phyloP scores from a whole-genome alignment of 495 filamentous ascomycete species.

The Neurospora sp. region DNA sequence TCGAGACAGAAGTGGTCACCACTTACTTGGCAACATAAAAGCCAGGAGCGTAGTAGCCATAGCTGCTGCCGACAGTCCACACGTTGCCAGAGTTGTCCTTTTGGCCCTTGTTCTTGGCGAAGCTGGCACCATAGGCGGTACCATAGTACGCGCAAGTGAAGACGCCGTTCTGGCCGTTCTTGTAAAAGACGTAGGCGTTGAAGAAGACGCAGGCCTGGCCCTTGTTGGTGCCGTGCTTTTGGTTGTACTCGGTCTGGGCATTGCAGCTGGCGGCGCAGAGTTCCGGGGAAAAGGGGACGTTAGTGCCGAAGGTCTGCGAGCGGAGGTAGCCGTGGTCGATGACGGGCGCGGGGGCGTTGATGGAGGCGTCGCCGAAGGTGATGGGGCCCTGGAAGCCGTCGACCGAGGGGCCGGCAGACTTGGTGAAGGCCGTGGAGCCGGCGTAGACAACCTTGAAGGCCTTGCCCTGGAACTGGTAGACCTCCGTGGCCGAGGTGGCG shows the following conservation, averaged over 20 bases:
- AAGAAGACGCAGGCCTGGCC: slow-evolving; percentile 37
- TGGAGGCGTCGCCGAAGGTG: slow-evolving; percentile 27
- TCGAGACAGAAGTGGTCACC: not conserved
- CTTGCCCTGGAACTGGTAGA: slow-evolving; percentile 25
- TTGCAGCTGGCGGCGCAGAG: slow-evolving; percentile 32
- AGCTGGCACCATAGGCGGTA: not conserved
- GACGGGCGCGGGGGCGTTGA: slow-evolving; percentile 27
- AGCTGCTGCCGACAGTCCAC: slow-evolving; percentile 3
- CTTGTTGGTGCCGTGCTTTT: slow-evolving; percentile 14
- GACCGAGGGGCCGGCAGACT: slow-evolving; percentile 14
- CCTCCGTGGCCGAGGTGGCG: slow-evolving; percentile 21
- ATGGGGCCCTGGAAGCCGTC: slow-evolving; percentile 21
- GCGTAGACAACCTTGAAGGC: slow-evolving; percentile 34
- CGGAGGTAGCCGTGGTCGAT: slow-evolving; percentile 30
- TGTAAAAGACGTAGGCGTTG: slow-evolving; percentile 35
- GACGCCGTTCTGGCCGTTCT: slow-evolving; percentile 20
- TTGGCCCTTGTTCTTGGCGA: slow-evolving; percentile 13
- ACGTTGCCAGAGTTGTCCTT: slow-evolving; percentile 2
- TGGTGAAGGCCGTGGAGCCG: slow-evolving; percentile 34
- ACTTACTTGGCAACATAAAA: not conserved
- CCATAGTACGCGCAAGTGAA: slow-evolving; percentile 12
- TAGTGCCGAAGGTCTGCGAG: slow-evolving; percentile 27
- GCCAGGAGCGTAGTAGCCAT: slow-evolving; percentile 6
- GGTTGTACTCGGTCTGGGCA: slow-evolving; percentile 30
- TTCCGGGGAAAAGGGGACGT: slow-evolving; percentile 26